These are phyloP conservation scores for Panicum virgatum DNA, from an alignment of 202 grass and related monocot species.

Conservation along the genomic window DNA sequence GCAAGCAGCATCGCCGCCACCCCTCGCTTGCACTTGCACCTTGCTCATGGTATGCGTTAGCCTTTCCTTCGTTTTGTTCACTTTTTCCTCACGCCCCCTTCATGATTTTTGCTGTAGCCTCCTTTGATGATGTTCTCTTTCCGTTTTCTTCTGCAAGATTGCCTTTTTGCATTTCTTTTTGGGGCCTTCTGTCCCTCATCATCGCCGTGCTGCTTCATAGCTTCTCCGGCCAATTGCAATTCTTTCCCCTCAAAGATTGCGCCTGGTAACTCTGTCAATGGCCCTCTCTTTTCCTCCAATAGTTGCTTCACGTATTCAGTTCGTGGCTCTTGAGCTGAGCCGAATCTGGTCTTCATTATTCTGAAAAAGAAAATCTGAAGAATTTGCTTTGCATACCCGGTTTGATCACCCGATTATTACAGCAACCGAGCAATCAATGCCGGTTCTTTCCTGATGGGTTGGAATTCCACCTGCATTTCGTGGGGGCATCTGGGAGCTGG, in stretches of 20 bases:
- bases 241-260: not conserved
- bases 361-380: not conserved
- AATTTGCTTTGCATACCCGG: not conserved
- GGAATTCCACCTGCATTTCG: conserved; percentile 39
- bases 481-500: conserved; percentile 32
- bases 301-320: not conserved
- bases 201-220: not conserved
- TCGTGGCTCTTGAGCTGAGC: not conserved
- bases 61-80: not conserved
- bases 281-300: not conserved
- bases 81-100: not conserved
- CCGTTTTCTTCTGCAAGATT: conserved; percentile 26
- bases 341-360: not conserved
- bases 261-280: not conserved
- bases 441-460: conserved; percentile 29
- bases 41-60: not conserved
- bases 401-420: conserved; percentile 17
- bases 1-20: not conserved
- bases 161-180: conserved; percentile 35
- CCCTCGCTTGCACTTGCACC: not conserved
- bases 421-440: conserved; percentile 38
- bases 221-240: not conserved
- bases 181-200: conserved; percentile 21
- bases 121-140: not conserved
- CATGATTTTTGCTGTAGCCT: not conserved